Conservation (phyloP, 345 rosid genomes). For the Psidium guajava region DNA sequence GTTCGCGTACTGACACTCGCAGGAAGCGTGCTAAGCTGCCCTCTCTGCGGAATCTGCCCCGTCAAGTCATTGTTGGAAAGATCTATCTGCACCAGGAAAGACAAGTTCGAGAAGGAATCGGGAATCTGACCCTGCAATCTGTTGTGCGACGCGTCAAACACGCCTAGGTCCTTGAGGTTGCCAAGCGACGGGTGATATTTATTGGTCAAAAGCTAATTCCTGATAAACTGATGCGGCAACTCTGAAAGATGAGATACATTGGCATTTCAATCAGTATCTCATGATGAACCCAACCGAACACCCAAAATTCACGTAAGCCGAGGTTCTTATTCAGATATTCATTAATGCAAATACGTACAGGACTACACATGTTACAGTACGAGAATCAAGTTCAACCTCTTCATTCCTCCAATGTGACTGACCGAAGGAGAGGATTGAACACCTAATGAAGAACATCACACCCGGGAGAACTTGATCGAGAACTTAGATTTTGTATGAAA, state of each 20-base stretch:
- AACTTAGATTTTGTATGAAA: too few species aligned
- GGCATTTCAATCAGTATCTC: too few species aligned
- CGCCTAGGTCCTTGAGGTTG: slow-evolving; percentile 74
- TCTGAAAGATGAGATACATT: too few species aligned
- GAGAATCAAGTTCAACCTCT: slow-evolving; percentile 27
- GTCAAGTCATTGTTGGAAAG: slow-evolving; percentile 76
- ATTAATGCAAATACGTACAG: neutral
- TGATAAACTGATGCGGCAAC: too few species aligned
- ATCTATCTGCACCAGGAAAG: slow-evolving; percentile 92
- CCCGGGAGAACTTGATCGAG: too few species aligned
- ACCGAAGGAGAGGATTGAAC: too few species aligned
- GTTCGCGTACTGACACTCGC: slow-evolving; percentile 57
- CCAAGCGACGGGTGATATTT: slow-evolving; percentile 83
- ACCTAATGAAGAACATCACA: too few species aligned
- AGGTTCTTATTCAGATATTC: neutral
- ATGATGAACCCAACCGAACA: neutral
- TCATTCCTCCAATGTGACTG: slow-evolving; percentile 94
- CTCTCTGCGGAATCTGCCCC: slow-evolving; percentile 92
- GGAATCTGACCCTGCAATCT: slow-evolving; percentile 92
- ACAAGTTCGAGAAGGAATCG: slow-evolving; percentile 77
- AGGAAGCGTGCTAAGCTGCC: slow-evolving; percentile 94
- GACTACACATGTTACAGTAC: neutral
- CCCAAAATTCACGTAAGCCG: neutral
- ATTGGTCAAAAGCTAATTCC: too few species aligned
- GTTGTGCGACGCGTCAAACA: slow-evolving; percentile 79